Evolutionary conservation across 352 stramenopile species (phyloP).

Genomic region (Phytophthora chlamydospora): DNA sequence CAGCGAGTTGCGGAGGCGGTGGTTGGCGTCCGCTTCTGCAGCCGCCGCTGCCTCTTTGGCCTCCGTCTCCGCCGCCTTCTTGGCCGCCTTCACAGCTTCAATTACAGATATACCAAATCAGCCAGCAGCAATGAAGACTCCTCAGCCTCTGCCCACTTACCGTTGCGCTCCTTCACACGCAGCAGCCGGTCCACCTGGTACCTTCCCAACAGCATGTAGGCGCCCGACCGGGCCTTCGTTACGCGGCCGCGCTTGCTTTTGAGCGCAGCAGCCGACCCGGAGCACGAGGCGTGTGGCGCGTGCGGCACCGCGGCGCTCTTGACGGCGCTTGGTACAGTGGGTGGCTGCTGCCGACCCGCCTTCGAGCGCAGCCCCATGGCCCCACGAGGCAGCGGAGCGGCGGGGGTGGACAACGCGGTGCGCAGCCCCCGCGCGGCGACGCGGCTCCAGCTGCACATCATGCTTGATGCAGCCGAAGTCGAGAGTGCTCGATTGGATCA

Average conservation of each 20-base stretch:
- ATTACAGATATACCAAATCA: neutral
- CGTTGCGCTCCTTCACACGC: slow-evolving; percentile 37
- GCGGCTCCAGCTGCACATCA: slow-evolving; percentile 36
- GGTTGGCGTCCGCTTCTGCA: slow-evolving; percentile 36
- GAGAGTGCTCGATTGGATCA: neutral
- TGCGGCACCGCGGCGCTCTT: slow-evolving; percentile 15
- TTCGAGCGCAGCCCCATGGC: slow-evolving; percentile 28
- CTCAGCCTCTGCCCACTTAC: slow-evolving; percentile 2
- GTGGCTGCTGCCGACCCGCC: slow-evolving; percentile 14
- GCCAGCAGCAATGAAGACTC: neutral
- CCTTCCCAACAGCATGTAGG: slow-evolving; percentile 31
- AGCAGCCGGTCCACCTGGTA: slow-evolving; percentile 37
- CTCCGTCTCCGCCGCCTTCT: slow-evolving; percentile 38
- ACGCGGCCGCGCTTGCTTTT: slow-evolving; percentile 32
- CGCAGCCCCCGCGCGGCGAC: slow-evolving; percentile 24
- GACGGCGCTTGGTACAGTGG: slow-evolving; percentile 1
- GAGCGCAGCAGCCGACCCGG: slow-evolving; percentile 11
- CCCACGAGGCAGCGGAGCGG: slow-evolving; percentile 12
- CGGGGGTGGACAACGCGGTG: slow-evolving; percentile 17
- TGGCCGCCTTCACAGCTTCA: slow-evolving; percentile 31
- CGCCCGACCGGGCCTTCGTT: slow-evolving; percentile 15
- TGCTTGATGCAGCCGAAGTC: slow-evolving; percentile 17
- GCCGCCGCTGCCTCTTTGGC: slow-evolving; percentile 31
- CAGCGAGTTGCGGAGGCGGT: slow-evolving; percentile 41
- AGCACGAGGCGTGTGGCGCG: neutral